These are phyloP conservation scores for Aspergillus pseudoglaucus DNA, from an alignment of 2,329 filamentous ascomycete species.

Conservation along the genomic window DNA sequence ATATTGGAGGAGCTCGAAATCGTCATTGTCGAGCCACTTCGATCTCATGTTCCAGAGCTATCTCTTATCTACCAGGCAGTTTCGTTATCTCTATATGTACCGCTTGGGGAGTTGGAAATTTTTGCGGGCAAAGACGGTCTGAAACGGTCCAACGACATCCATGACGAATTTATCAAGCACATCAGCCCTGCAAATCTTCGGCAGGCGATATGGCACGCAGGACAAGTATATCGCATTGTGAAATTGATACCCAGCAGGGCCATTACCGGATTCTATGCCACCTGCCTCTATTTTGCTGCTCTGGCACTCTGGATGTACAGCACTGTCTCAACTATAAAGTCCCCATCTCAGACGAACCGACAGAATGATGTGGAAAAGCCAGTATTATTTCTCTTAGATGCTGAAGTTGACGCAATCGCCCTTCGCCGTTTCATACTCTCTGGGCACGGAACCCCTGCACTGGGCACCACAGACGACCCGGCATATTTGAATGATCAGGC, in stretches of 20 bases:
- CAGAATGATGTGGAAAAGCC: background rate
- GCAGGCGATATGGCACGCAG: constrained; percentile 57
- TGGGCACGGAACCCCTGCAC: background rate
- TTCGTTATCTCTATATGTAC: constrained; percentile 34
- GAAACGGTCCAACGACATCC: constrained; percentile 31
- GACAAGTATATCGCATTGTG: constrained; percentile 58
- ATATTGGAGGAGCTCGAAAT: background rate
- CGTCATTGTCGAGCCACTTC: constrained; percentile 1
- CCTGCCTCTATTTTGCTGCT: constrained; percentile 63
- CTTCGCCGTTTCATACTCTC: background rate
- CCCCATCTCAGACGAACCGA: background rate
- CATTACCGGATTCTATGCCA: constrained; percentile 60
- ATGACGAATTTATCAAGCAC: constrained; percentile 32
- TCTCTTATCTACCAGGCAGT: constrained; percentile 31
- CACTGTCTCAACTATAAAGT: constrained; percentile 46
- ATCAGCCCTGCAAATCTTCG: constrained; percentile 30
- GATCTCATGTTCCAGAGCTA: constrained; percentile 42
- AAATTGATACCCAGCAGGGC: constrained; percentile 48
- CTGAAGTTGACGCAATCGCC: background rate
- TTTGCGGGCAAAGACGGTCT: constrained; percentile 40
- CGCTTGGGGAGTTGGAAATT: constrained; percentile 38
- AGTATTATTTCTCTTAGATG: background rate
- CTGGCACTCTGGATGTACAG: constrained; percentile 65
- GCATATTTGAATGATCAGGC: constrained; percentile 16
- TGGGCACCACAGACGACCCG: constrained; percentile 15